These are phyloP conservation scores for Colletotrichum sp. DNA, from an alignment of 2,329 filamentous ascomycete genomes.

Conservation along the genomic window DNA sequence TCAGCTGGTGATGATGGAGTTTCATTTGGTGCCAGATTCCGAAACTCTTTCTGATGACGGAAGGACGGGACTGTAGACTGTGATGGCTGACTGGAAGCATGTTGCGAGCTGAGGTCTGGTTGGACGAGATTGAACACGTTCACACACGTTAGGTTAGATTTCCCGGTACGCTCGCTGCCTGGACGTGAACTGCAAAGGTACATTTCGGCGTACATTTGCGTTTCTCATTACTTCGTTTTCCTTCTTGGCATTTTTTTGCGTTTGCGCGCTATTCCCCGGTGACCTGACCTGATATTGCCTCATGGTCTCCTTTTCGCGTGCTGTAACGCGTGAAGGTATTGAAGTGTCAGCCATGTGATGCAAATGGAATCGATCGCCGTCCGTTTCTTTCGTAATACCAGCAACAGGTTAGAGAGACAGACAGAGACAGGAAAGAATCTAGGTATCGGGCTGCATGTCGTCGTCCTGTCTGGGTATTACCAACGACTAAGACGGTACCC, in stretches of 20 bases:
- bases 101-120: neutral
- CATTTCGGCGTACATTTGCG: neutral
- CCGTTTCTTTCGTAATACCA: neutral
- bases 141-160: neutral
- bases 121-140: slow-evolving; percentile 3
- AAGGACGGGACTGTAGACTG: neutral
- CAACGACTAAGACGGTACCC: slow-evolving; percentile 12
- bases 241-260: neutral
- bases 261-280: neutral
- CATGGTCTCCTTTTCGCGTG: neutral
- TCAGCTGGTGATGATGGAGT: neutral
- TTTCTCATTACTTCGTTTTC: neutral
- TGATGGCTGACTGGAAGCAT: neutral
- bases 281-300: neutral
- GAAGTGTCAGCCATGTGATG: neutral
- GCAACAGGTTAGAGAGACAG: neutral
- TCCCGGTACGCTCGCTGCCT: neutral
- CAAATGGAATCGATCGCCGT: neutral
- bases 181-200: neutral
- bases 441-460: neutral
- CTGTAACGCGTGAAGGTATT: neutral
- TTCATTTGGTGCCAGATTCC: slow-evolving; percentile 17
- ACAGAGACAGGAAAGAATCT: neutral
- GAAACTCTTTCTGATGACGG: slow-evolving; percentile 11
- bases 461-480: slow-evolving; percentile 3